Evolutionary conservation across 2,329 filamentous ascomycete species (phyloP).

Genomic region (Xylaria sp.): DNA sequence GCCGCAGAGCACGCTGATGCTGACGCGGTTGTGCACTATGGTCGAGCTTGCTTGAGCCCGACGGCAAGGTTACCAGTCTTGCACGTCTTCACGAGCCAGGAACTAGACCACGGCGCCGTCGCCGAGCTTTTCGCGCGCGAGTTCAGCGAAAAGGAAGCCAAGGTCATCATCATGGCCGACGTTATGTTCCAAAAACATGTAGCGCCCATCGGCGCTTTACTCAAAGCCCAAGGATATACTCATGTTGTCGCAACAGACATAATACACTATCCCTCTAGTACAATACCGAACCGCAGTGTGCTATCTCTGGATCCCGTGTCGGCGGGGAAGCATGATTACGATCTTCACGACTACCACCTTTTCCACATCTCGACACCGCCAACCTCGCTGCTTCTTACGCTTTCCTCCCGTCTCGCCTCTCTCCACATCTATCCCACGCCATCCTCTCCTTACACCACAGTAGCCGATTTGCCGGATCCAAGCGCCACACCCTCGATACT

Average conservation of each 20-base stretch:
- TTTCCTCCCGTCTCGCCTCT: constrained; percentile 81
- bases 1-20: constrained; percentile 93
- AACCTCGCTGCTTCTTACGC: constrained; percentile 83
- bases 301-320: constrained; percentile 15
- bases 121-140: constrained; percentile 71
- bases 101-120: constrained; percentile 70
- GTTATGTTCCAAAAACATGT: constrained; percentile 86
- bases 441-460: constrained; percentile 57
- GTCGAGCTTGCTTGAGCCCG: constrained; percentile 89
- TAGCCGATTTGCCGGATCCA: constrained; percentile 54
- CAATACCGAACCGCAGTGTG: constrained; percentile 82
- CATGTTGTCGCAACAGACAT: constrained; percentile 76
- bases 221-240: constrained; percentile 73
- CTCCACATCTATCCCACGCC: constrained; percentile 80
- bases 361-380: constrained; percentile 88
- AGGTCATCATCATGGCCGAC: constrained; percentile 86
- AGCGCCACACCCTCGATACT: constrained; percentile 65
- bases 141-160: constrained; percentile 71
- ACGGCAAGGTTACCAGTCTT: constrained; percentile 88
- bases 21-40: constrained; percentile 93
- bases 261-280: constrained; percentile 79
- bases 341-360: constrained; percentile 74
- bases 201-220: constrained; percentile 60
- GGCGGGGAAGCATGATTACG: constrained; percentile 47
- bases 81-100: constrained; percentile 84